Conservation (phyloP, 2,329 filamentous ascomycete genomes). For the Aspergillus sojae region DNA sequence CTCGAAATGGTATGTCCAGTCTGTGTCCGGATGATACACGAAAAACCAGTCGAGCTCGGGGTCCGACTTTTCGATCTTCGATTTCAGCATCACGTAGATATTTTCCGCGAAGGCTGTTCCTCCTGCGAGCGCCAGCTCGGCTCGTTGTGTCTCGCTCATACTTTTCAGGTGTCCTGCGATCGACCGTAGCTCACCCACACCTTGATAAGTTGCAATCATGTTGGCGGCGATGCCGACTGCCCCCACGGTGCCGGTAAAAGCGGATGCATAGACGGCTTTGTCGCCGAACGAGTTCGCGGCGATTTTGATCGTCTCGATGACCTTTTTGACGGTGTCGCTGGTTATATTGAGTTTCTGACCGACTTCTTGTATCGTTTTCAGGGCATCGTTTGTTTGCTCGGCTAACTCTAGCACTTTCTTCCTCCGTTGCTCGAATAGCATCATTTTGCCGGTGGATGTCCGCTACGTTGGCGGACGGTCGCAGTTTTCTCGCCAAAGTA, state of each 20-base stretch:
- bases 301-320: constrained; percentile 1
- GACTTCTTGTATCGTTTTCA: background rate
- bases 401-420: background rate
- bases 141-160: constrained; percentile 1
- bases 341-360: background rate
- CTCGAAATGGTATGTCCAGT: constrained; percentile 9
- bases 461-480: background rate
- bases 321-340: background rate
- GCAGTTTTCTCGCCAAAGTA: background rate
- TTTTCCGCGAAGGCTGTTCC: constrained; percentile 3
- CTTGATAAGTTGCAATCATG: constrained; percentile 2
- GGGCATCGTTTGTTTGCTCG: background rate
- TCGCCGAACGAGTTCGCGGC: constrained; percentile 7
- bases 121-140: constrained; percentile 1
- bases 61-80: constrained; percentile 6
- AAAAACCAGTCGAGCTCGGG: constrained; percentile 6
- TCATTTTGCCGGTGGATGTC: background rate
- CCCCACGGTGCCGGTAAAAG: background rate
- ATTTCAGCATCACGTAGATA: constrained; percentile 8
- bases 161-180: constrained; percentile 7
- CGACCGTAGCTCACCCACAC: constrained; percentile 3
- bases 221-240: constrained; percentile 1
- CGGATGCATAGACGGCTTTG: constrained; percentile 7
- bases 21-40: constrained; percentile 9
- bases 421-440: constrained; percentile 2